A percentile compares a stretch with the other conserved stretches of the same genome.
Evolutionary conservation across 140 eudicot genomes (phyloP).

Genomic region (Cichorium intybus): DNA sequence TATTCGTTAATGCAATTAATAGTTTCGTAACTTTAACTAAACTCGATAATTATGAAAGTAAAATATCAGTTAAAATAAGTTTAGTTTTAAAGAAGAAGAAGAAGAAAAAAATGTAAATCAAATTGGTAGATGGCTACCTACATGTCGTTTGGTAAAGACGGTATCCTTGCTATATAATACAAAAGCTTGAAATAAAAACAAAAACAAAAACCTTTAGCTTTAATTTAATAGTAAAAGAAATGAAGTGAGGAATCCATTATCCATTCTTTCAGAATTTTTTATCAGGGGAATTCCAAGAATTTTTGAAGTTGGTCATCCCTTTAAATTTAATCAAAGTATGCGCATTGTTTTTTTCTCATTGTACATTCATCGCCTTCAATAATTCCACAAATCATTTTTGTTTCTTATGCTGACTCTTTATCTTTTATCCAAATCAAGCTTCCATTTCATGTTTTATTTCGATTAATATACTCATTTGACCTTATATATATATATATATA

Average conservation of each 20-base stretch:
- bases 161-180: not conserved
- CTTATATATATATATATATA: no score
- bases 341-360: slow-evolving; percentile 7
- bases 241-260: slow-evolving; percentile 5
- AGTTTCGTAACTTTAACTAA: no score
- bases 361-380: slow-evolving; percentile 18
- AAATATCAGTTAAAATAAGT: no score
- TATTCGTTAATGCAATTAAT: not conserved
- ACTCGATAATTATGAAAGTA: no score
- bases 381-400: slow-evolving; percentile 8
- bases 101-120: no score
- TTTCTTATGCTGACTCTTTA: slow-evolving; percentile 13
- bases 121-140: not conserved
- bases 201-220: not conserved
- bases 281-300: slow-evolving; percentile 1
- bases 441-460: not conserved
- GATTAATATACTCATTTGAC: no score
- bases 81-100: no score
- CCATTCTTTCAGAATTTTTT: slow-evolving; percentile 11
- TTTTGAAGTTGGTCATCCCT: slow-evolving; percentile 11
- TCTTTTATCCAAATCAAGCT: not conserved
- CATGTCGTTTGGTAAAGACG: not conserved
- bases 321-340: not conserved
- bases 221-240: not conserved
- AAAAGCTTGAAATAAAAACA: not conserved